Conservation (phyloP, 352 stramenopile species). For the Pythium aristosporum region DNA sequence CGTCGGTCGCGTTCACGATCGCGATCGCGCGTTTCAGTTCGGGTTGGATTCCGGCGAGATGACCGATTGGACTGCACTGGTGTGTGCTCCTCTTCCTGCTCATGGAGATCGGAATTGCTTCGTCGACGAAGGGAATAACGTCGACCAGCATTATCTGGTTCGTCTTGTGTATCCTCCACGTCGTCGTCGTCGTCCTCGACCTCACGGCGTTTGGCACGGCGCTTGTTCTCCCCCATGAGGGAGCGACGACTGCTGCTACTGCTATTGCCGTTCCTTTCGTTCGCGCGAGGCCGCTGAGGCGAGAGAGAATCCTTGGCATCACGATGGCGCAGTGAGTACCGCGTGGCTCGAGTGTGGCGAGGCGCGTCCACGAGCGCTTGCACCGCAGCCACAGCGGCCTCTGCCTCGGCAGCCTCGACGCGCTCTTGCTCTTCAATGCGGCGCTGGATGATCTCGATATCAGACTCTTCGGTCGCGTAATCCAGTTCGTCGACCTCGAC, state of each 20-base stretch:
- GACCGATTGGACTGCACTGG: background rate
- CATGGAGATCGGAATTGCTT: slow-evolving; percentile 30
- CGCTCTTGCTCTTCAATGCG: slow-evolving; percentile 49
- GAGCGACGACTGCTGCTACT: slow-evolving; percentile 11
- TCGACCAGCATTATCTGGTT: slow-evolving; percentile 17
- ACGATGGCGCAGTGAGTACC: slow-evolving; percentile 64
- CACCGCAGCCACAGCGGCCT: slow-evolving; percentile 20
- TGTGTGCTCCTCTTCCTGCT: slow-evolving; percentile 16
- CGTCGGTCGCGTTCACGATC: slow-evolving; percentile 10
- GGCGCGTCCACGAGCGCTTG: slow-evolving; percentile 17
- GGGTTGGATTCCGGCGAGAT: background rate
- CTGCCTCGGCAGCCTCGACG: slow-evolving; percentile 30
- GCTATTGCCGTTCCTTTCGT: slow-evolving; percentile 29
- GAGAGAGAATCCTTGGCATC: slow-evolving; percentile 14
- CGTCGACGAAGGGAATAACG: slow-evolving; percentile 46
- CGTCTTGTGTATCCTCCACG: slow-evolving; percentile 31
- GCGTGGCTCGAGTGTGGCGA: slow-evolving; percentile 31
- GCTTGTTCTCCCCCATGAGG: background rate
- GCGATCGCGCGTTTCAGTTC: slow-evolving; percentile 9
- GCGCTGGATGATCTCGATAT: slow-evolving; percentile 57
- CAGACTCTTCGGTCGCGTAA: slow-evolving; percentile 45
- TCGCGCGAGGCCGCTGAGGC: slow-evolving; percentile 15
- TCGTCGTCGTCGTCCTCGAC: slow-evolving; percentile 26
- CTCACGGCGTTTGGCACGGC: slow-evolving; percentile 13
- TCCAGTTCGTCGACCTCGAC: slow-evolving; percentile 26